Evolutionary conservation across 2,329 filamentous ascomycete genomes (phyloP).

Genomic region (Colletotrichum lini): DNA sequence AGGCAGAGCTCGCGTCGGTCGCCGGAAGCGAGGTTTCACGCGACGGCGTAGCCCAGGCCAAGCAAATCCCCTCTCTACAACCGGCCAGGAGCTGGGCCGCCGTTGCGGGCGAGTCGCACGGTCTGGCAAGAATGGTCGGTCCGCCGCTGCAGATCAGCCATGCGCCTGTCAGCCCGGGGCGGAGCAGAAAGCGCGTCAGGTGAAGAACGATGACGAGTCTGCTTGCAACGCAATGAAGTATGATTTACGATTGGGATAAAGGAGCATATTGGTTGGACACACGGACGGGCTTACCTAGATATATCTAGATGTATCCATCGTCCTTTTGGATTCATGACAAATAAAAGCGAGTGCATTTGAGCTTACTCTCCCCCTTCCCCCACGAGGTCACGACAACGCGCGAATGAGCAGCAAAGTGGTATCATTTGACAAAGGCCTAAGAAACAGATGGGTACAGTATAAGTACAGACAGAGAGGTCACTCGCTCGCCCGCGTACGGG

Average conservation of each 20-base stretch:
- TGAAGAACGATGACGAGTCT: neutral
- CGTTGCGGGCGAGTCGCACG: conserved; percentile 48
- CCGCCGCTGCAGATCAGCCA: neutral
- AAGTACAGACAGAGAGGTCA: neutral
- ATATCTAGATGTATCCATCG: neutral
- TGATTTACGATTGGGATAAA: too few relatives aligned
- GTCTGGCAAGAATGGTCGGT: conserved; percentile 26
- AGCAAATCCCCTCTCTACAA: conserved; percentile 48
- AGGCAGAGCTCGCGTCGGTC: conserved; percentile 27
- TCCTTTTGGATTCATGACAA: neutral
- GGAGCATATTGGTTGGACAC: neutral
- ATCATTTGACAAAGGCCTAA: neutral
- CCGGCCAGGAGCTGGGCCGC: conserved; percentile 59
- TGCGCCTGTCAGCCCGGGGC: neutral
- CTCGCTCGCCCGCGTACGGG: neutral
- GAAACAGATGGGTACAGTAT: neutral
- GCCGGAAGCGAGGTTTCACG: conserved; percentile 24
- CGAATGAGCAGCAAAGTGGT: neutral
- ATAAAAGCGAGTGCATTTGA: neutral
- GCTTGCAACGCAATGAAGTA: neutral
- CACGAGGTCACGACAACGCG: too few relatives aligned
- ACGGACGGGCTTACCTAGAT: too few relatives aligned
- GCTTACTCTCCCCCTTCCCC: neutral
- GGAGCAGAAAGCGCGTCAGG: neutral
- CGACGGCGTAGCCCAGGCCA: conserved; percentile 35